A percentile compares a stretch with the other conserved stretches of the same genome.
These are phyloP conservation scores for Nitzschia palea DNA, from an alignment of 108 stramenopile species.

Conservation along the genomic window DNA sequence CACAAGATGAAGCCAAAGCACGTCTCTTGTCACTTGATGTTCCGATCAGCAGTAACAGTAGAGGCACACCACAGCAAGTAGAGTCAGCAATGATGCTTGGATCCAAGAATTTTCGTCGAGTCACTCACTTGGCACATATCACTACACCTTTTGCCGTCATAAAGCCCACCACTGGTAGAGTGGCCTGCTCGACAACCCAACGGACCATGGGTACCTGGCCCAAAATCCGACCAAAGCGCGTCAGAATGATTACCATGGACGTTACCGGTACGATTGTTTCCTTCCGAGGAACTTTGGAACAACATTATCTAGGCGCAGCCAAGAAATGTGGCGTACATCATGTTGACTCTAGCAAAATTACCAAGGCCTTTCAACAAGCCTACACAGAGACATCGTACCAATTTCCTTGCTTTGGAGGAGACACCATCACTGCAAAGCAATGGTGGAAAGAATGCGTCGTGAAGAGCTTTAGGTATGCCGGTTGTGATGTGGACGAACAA, in stretches of 20 bases:
- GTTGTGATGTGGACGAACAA: slow-evolving; percentile 38
- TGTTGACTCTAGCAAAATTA: slow-evolving; percentile 27
- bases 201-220: slow-evolving; percentile 47
- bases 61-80: too few species aligned
- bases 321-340: slow-evolving; percentile 47
- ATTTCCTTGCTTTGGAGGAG: slow-evolving; percentile 69
- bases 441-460: slow-evolving; percentile 60
- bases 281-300: slow-evolving; percentile 61
- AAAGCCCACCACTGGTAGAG: too few species aligned
- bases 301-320: slow-evolving; percentile 70
- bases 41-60: too few species aligned
- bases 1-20: too few species aligned
- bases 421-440: slow-evolving; percentile 57
- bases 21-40: too few species aligned
- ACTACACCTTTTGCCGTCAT: too few species aligned
- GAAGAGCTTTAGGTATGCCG: slow-evolving; percentile 33
- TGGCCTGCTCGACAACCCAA: too few species aligned
- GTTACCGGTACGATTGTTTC: slow-evolving; percentile 73
- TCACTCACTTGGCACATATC: too few species aligned
- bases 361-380: slow-evolving; percentile 24
- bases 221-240: slow-evolving; percentile 45
- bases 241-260: slow-evolving; percentile 69
- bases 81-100: too few species aligned
- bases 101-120: too few species aligned
- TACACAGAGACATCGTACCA: slow-evolving; percentile 50